phyloP scores from a whole-genome alignment of 176 grass and related monocot genomes.

The Oryza meyeriana region DNA sequence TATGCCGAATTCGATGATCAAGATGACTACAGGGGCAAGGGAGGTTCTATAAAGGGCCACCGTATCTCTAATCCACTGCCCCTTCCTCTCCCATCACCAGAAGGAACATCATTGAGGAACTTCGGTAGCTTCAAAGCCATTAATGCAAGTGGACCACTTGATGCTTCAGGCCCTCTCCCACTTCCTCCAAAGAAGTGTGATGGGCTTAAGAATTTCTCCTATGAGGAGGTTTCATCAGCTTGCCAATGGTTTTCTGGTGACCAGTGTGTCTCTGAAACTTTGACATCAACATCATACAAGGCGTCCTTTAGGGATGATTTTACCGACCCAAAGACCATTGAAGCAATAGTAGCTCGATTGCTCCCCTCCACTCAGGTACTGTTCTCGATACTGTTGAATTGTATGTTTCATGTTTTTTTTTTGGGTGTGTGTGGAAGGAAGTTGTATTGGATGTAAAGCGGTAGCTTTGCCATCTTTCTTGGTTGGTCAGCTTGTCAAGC shows the following conservation, averaged over 20 bases:
- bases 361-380: slow-evolving; percentile 66
- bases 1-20: slow-evolving; percentile 59
- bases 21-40: slow-evolving; percentile 55
- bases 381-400: not conserved
- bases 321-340: slow-evolving; percentile 45
- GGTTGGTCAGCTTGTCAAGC: not conserved
- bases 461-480: not conserved
- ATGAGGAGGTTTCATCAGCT: slow-evolving; percentile 65
- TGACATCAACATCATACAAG: slow-evolving; percentile 67
- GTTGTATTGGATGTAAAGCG: not conserved
- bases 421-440: not conserved
- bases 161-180: slow-evolving; percentile 78
- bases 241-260: slow-evolving; percentile 80
- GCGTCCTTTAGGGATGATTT: slow-evolving; percentile 76
- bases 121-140: slow-evolving; percentile 72
- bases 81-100: slow-evolving; percentile 75
- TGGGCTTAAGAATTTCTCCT: slow-evolving; percentile 71
- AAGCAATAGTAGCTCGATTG: slow-evolving; percentile 77
- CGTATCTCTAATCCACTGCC: slow-evolving; percentile 79
- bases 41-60: slow-evolving; percentile 49
- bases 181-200: slow-evolving; percentile 55
- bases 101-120: slow-evolving; percentile 55
- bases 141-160: slow-evolving; percentile 57
- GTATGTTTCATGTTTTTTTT: not conserved
- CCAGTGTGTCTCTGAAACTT: slow-evolving; percentile 57